Evolutionary conservation across 495 filamentous ascomycete species (phyloP).

Genomic region (Jackrogersella multiformis): DNA sequence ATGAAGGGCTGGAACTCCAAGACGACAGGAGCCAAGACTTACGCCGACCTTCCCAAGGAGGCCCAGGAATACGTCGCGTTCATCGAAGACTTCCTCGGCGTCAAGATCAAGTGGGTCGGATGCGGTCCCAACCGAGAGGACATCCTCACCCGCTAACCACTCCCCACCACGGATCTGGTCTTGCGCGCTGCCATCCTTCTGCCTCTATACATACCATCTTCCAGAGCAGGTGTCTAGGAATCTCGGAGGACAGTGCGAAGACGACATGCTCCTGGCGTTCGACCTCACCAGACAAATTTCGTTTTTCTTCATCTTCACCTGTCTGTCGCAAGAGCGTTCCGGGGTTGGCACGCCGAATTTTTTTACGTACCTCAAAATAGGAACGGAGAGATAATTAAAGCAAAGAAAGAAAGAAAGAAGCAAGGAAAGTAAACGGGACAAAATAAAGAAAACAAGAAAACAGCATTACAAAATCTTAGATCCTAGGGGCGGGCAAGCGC

Average conservation of each 20-base stretch:
- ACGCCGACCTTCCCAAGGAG: conserved; percentile 74
- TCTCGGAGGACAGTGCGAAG: no score
- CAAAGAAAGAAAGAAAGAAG: neutral
- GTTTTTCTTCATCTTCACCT: no score
- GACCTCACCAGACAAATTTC: no score
- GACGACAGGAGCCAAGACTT: conserved; percentile 59
- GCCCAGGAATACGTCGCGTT: conserved; percentile 80
- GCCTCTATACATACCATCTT: neutral
- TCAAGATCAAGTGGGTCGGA: conserved; percentile 79
- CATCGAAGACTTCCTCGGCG: conserved; percentile 73
- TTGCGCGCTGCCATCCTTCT: neutral
- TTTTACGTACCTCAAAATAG: no score
- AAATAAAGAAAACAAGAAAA: neutral
- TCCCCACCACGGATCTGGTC: neutral
- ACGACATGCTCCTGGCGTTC: no score
- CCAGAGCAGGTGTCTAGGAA: neutral
- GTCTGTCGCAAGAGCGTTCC: no score
- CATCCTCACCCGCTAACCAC: conserved; percentile 37
- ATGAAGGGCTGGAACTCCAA: conserved; percentile 80
- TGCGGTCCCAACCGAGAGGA: conserved; percentile 76
- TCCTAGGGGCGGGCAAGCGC: conserved; percentile 22
- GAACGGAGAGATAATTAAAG: no score
- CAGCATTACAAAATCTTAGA: neutral
- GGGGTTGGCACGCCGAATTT: neutral
- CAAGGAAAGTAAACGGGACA: neutral